Conservation (phyloP, 352 stramenopile species). For the Saprolegnia parasitica region DNA sequence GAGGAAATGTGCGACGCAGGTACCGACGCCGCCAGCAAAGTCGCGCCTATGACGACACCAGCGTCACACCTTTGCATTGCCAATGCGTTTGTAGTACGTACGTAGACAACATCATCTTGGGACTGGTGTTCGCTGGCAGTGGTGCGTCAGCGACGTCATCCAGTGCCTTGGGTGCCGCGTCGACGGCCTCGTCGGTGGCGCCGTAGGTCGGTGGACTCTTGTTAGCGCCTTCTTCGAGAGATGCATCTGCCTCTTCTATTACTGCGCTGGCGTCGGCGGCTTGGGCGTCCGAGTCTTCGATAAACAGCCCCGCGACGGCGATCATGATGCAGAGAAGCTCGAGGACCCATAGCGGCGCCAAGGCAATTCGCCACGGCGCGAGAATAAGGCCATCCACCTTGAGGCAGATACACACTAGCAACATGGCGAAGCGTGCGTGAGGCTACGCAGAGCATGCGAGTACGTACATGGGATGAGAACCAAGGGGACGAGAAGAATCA, state of each 20-base stretch:
- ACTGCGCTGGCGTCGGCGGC: neutral
- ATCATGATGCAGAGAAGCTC: neutral
- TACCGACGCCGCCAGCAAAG: neutral
- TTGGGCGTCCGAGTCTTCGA: neutral
- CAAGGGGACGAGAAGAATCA: neutral
- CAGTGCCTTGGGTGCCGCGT: neutral
- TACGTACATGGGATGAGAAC: conserved; percentile 15
- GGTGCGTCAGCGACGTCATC: neutral
- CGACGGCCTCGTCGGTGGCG: neutral
- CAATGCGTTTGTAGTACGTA: too few species aligned
- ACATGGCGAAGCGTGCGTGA: conserved; percentile 7
- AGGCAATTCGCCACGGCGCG: neutral
- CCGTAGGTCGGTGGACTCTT: neutral
- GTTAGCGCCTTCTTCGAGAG: neutral
- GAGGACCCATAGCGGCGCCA: conserved; percentile 12
- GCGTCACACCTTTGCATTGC: too few species aligned
- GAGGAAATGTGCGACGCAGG: neutral
- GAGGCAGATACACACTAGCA: conserved; percentile 19
- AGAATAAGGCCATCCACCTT: conserved; percentile 13
- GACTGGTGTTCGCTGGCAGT: neutral
- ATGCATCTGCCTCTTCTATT: neutral
- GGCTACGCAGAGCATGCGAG: neutral
- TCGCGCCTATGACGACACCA: neutral
- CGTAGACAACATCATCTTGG: too few species aligned
- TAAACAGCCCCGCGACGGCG: neutral